A percentile compares a stretch with the other conserved stretches of the same genome.
Evolutionary conservation across 2,329 filamentous ascomycete genomes (phyloP).

Genomic region (Magnaporthiopsis incrustans): DNA sequence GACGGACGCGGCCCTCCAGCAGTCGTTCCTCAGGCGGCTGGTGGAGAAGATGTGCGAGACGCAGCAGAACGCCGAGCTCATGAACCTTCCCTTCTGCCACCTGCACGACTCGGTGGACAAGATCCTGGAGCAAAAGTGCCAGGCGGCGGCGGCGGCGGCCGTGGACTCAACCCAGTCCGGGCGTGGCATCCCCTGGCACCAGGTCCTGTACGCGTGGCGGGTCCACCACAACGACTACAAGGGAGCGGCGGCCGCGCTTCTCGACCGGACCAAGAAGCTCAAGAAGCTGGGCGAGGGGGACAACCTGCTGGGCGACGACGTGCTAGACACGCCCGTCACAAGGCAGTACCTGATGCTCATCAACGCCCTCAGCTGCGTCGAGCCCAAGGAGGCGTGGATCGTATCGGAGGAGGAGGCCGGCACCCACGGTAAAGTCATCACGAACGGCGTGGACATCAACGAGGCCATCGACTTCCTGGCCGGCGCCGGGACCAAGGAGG

Average conservation of each 20-base stretch:
- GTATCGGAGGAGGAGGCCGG: conserved; percentile 34
- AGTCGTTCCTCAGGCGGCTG: conserved; percentile 62
- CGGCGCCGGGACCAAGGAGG: conserved; percentile 9
- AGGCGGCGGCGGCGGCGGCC: conserved; percentile 32
- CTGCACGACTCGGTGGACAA: conserved; percentile 73
- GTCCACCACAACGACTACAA: conserved; percentile 80
- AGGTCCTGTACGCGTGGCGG: conserved; percentile 86
- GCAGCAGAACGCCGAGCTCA: conserved; percentile 58
- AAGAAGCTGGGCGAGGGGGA: conserved; percentile 51
- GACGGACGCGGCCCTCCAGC: conserved; percentile 62
- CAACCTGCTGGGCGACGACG: conserved; percentile 44
- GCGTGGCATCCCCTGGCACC: conserved; percentile 66
- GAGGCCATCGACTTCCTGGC: conserved; percentile 3
- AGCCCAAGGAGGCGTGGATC: conserved; percentile 75
- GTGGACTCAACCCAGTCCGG: conserved; percentile 42
- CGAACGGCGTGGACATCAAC: not conserved
- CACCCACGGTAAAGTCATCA: not conserved
- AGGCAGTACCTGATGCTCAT: conserved; percentile 84
- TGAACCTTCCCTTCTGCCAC: conserved; percentile 69
- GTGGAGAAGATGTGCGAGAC: conserved; percentile 61
- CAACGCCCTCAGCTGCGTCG: conserved; percentile 83
- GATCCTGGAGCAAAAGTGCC: conserved; percentile 65
- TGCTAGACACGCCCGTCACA: conserved; percentile 55
- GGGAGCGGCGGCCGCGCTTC: conserved; percentile 57
- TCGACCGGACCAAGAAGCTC: conserved; percentile 57